A percentile compares a stretch with the other conserved stretches of the same genome.
Evolutionary conservation across 352 stramenopile species (phyloP).

Genomic region (Globisporangium echinulatum): DNA sequence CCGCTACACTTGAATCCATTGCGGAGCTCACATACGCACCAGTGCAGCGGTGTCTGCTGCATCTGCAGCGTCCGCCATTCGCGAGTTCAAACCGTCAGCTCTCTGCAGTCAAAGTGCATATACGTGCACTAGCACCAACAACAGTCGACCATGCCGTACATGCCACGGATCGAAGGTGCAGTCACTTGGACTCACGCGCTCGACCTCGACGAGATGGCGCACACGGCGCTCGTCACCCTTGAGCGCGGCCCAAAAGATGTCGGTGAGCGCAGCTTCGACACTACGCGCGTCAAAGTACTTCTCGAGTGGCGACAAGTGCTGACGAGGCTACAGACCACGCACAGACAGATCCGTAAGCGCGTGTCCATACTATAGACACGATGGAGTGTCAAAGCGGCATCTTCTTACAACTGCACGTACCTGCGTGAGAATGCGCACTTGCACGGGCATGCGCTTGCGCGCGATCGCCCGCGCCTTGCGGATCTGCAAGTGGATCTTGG

Average conservation of each 20-base stretch:
- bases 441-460: slow-evolving; percentile 53
- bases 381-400: background rate
- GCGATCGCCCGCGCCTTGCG: slow-evolving; percentile 42
- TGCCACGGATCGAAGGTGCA: slow-evolving; percentile 60
- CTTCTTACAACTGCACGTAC: slow-evolving; percentile 5
- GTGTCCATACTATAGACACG: background rate
- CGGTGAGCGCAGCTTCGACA: slow-evolving; percentile 48
- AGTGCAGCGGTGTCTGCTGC: slow-evolving; percentile 66
- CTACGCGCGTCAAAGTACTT: slow-evolving; percentile 50
- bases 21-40: slow-evolving; percentile 16
- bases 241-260: slow-evolving; percentile 63
- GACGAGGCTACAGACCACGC: slow-evolving; percentile 19
- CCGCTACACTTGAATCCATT: too few relatives aligned
- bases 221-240: slow-evolving; percentile 58
- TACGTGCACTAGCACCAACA: too few relatives aligned
- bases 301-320: slow-evolving; percentile 48
- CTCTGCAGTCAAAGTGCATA: too few relatives aligned
- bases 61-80: slow-evolving; percentile 13
- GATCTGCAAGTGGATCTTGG: slow-evolving; percentile 50
- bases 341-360: background rate
- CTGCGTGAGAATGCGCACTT: slow-evolving; percentile 60
- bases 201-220: slow-evolving; percentile 50
- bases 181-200: slow-evolving; percentile 38
- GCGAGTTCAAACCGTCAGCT: too few relatives aligned
- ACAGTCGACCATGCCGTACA: slow-evolving; percentile 15